Percentiles rank a stretch among this genome's conserved stretches.
Conservation (phyloP, 1,139 yeast species). For the Kazachstania sp. region DNA sequence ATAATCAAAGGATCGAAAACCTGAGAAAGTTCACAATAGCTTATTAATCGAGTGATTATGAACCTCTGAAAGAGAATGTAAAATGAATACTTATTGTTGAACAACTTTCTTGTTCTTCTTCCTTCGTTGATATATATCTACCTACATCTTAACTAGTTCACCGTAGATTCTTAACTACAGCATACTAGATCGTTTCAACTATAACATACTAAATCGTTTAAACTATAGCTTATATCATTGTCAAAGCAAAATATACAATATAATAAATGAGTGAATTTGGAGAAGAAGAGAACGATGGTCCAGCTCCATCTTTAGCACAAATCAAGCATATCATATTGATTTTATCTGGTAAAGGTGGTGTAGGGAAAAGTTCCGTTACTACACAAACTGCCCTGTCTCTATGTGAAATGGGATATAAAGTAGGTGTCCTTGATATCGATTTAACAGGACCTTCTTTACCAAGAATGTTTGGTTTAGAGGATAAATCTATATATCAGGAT, state of each 20-base stretch:
- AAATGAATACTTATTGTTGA: no score
- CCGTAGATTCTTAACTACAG: no score
- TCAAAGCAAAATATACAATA: not conserved
- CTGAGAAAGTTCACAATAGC: no score
- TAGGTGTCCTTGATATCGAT: constrained; percentile 92
- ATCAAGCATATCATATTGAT: constrained; percentile 76
- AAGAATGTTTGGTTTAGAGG: constrained; percentile 89
- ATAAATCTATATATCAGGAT: constrained; percentile 70
- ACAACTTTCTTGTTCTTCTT: no score
- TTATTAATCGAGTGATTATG: no score
- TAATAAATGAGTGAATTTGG: constrained; percentile 1
- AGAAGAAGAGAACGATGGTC: constrained; percentile 21
- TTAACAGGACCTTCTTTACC: constrained; percentile 96
- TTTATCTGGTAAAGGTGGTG: constrained; percentile 95
- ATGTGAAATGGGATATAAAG: constrained; percentile 60
- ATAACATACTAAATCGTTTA: no score
- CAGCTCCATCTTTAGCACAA: constrained; percentile 47
- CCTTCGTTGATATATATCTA: no score
- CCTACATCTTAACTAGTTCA: no score
- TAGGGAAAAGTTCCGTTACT: constrained; percentile 92
- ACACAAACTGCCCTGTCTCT: constrained; percentile 82
- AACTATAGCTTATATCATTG: no score
- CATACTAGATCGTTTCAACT: no score
- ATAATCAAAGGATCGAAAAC: not conserved
- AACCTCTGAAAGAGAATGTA: no score